Percentiles rank a stretch among this genome's conserved stretches.
These are phyloP conservation scores for Capillidium rhysosporum DNA, from an alignment of 371 early-diverging fungal species.

Conservation along the genomic window DNA sequence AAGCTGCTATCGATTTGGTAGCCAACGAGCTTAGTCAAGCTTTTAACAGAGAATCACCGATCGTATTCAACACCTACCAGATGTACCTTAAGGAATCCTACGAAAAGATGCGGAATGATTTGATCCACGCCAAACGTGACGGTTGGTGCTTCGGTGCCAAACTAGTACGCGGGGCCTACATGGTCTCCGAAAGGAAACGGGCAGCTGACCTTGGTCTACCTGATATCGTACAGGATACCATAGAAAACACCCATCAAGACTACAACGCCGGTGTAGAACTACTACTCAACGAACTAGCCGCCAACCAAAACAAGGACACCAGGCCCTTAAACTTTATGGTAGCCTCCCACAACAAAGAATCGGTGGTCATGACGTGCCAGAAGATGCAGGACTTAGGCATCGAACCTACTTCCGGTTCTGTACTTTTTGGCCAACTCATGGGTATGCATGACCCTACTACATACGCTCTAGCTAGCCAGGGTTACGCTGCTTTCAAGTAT, in stretches of 20 bases:
- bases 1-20: constrained; percentile 76
- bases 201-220: constrained; percentile 41
- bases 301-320: constrained; percentile 7
- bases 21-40: constrained; percentile 39
- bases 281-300: constrained; percentile 32
- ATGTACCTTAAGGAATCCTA: constrained; percentile 71
- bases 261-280: constrained; percentile 65
- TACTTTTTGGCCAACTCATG: constrained; percentile 82
- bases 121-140: constrained; percentile 36
- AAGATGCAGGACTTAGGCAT: constrained; percentile 41
- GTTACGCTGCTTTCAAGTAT: constrained; percentile 74
- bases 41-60: constrained; percentile 41
- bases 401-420: constrained; percentile 28
- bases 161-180: constrained; percentile 87
- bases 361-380: constrained; percentile 39
- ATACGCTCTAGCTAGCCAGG: constrained; percentile 49
- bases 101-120: constrained; percentile 43
- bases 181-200: constrained; percentile 70
- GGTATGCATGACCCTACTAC: constrained; percentile 74
- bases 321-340: constrained; percentile 55
- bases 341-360: constrained; percentile 81
- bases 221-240: constrained; percentile 63
- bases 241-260: constrained; percentile 63
- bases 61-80: constrained; percentile 87
- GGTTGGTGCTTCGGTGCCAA: constrained; percentile 72